phyloP scores from a whole-genome alignment of 148 eudicot species.

The Camellia lanceoleosa region DNA sequence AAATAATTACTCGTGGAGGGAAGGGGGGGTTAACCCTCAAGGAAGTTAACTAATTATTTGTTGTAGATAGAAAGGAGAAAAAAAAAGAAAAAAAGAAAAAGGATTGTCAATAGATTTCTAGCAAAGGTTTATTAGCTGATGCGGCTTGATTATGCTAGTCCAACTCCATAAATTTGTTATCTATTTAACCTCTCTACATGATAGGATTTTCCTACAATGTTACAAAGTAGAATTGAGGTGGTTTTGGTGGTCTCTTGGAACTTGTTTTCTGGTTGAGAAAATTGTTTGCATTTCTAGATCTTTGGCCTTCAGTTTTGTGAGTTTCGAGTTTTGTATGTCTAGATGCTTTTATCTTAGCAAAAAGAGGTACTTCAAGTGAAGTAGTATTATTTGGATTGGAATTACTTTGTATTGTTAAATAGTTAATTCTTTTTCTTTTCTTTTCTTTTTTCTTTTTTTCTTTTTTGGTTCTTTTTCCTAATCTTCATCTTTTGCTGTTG shows the following conservation, averaged over 20 bases:
- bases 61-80: too few species aligned
- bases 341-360: not conserved
- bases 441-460: too few species aligned
- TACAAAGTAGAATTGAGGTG: not conserved
- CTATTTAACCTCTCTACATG: not conserved
- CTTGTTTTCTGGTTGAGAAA: not conserved
- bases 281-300: not conserved
- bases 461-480: not conserved
- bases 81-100: too few species aligned
- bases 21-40: too few species aligned
- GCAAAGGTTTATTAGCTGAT: too few species aligned
- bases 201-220: not conserved
- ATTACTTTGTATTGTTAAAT: not conserved
- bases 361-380: not conserved
- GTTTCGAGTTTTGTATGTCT: not conserved
- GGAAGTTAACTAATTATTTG: too few species aligned
- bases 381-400: not conserved
- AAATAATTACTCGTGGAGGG: too few species aligned
- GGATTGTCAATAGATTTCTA: too few species aligned
- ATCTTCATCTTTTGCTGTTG: not conserved
- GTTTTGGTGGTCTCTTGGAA: constrained; percentile 1
- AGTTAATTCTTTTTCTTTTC: not conserved
- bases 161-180: too few species aligned
- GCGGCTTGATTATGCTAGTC: too few species aligned
- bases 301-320: not conserved